These are phyloP conservation scores for Circinella minor DNA, from an alignment of 371 early-diverging fungal species.

Conservation along the genomic window DNA sequence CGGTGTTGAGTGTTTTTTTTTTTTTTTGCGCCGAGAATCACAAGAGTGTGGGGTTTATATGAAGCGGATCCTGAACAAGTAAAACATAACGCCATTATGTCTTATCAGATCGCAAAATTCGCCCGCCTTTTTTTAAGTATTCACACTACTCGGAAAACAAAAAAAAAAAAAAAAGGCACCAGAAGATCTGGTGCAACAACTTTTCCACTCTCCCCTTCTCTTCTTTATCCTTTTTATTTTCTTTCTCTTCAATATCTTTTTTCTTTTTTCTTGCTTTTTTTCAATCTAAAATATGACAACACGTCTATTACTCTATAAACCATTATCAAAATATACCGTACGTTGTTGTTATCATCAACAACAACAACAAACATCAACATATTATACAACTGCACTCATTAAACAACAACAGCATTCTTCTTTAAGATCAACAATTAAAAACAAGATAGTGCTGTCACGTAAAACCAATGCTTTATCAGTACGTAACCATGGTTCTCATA, in stretches of 20 bases:
- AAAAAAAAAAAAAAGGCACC: conserved; percentile 1
- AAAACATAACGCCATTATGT: conserved; percentile 2
- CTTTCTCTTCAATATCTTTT: background rate
- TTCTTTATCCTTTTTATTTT: background rate
- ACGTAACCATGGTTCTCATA: background rate
- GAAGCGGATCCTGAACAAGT: background rate
- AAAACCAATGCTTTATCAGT: background rate
- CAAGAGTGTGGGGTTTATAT: background rate
- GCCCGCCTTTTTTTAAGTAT: background rate
- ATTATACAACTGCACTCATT: conserved; percentile 6
- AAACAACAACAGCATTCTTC: background rate
- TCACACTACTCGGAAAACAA: conserved; percentile 1
- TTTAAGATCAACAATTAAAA: no score
- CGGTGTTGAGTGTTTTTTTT: background rate
- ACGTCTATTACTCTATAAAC: background rate
- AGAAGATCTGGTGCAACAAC: conserved; percentile 3
- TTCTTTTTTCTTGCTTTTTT: background rate
- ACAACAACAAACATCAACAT: conserved; percentile 2
- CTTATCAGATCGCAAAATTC: conserved; percentile 14
- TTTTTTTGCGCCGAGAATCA: background rate
- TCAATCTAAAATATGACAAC: conserved; percentile 2
- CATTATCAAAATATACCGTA: background rate
- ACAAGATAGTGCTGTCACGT: background rate
- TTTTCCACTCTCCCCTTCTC: background rate
- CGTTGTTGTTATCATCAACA: conserved; percentile 3